Percentiles rank a stretch among this genome's conserved stretches.
Evolutionary conservation across 2,329 filamentous ascomycete species (phyloP).

Genomic region (Colletotrichum godetiae): DNA sequence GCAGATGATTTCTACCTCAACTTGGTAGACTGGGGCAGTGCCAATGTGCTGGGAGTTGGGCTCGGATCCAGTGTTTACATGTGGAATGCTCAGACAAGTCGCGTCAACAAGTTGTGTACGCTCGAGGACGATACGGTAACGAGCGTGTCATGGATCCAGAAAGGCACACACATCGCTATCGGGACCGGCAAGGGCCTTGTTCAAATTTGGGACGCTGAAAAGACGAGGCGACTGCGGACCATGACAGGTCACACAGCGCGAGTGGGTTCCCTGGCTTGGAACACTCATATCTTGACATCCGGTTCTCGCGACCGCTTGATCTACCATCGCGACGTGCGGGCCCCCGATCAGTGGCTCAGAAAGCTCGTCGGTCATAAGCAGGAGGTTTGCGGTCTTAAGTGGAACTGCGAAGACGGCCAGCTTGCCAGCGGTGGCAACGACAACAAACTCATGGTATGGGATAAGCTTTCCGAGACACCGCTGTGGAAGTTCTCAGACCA

Average conservation of each 20-base stretch:
- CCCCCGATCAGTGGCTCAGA: constrained; percentile 88
- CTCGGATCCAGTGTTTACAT: constrained; percentile 95
- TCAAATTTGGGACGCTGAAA: constrained; percentile 97
- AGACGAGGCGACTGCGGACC: constrained; percentile 84
- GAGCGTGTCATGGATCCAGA: constrained; percentile 98
- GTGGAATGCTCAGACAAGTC: constrained; percentile 94
- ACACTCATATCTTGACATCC: constrained; percentile 95
- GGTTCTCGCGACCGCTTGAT: constrained; percentile 94
- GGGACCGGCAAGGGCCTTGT: constrained; percentile 95
- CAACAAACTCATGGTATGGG: constrained; percentile 99
- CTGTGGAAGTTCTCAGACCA: constrained; percentile 96
- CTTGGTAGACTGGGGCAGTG: constrained; percentile 96
- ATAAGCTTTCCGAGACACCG: constrained; percentile 91
- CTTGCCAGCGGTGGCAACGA: constrained; percentile 96
- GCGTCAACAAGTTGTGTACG: constrained; percentile 94
- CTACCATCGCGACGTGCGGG: constrained; percentile 94
- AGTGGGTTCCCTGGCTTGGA: constrained; percentile 96
- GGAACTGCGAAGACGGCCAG: constrained; percentile 97
- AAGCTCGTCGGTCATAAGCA: constrained; percentile 96
- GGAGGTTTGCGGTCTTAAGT: constrained; percentile 95
- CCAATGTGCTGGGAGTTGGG: constrained; percentile 92
- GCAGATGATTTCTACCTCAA: constrained; percentile 99
- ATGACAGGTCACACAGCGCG: constrained; percentile 97
- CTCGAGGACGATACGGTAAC: constrained; percentile 94
- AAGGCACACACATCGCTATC: constrained; percentile 94